Conservation (phyloP, 1,284 basidiomycete genomes). For the Tylopilus orsonianus region DNA sequence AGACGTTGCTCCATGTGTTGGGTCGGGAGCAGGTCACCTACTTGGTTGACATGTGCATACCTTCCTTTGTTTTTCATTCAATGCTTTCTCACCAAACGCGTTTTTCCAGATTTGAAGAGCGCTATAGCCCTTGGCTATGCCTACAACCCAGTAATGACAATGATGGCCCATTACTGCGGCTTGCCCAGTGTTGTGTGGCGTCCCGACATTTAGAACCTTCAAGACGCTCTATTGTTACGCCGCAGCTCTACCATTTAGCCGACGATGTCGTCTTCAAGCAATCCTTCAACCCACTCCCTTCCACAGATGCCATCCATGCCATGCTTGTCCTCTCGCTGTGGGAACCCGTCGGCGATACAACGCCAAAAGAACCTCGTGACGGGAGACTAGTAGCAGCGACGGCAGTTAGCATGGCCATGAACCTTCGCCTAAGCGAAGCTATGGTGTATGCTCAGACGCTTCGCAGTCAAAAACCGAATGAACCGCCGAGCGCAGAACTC, state of each 20-base stretch:
- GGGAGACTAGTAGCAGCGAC: slow-evolving; percentile 42
- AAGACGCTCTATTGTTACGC: slow-evolving; percentile 37
- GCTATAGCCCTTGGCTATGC: slow-evolving; percentile 44
- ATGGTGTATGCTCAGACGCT: slow-evolving; percentile 33
- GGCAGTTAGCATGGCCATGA: slow-evolving; percentile 48
- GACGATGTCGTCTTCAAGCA: slow-evolving; percentile 40
- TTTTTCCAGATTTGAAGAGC: slow-evolving; percentile 39
- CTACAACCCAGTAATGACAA: slow-evolving; percentile 33
- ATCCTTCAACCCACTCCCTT: slow-evolving; percentile 41
- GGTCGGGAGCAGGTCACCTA: slow-evolving; percentile 36
- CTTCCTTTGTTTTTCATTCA: not conserved
- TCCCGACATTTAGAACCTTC: slow-evolving; percentile 40
- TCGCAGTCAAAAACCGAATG: slow-evolving; percentile 28
- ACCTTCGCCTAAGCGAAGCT: slow-evolving; percentile 39
- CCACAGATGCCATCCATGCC: slow-evolving; percentile 43
- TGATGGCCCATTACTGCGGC: slow-evolving; percentile 36
- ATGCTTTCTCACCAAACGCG: slow-evolving; percentile 1
- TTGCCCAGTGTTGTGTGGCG: slow-evolving; percentile 41
- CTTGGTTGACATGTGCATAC: slow-evolving; percentile 40
- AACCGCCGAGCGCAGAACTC: slow-evolving; percentile 27
- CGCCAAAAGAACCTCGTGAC: slow-evolving; percentile 36
- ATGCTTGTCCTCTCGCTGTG: slow-evolving; percentile 44
- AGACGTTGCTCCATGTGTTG: slow-evolving; percentile 36
- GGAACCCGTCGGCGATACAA: slow-evolving; percentile 38
- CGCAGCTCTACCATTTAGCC: slow-evolving; percentile 42